Evolutionary conservation across 768 basidiomycete species (phyloP).

Genomic region (Dioszegia crocea): DNA sequence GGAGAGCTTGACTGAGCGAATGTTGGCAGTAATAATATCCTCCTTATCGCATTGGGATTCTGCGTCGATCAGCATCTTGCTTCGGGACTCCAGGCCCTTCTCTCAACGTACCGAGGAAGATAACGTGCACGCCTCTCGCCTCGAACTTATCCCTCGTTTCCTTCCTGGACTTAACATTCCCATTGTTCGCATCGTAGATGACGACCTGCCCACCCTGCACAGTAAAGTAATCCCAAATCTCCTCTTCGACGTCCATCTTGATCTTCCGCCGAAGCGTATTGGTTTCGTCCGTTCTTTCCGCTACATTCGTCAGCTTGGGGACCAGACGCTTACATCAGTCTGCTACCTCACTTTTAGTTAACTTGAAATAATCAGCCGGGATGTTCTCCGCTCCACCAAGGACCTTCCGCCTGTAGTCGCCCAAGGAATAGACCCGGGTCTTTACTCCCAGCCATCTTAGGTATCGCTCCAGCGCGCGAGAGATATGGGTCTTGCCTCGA

Average conservation of each 20-base stretch:
- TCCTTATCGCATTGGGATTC: slow-evolving; percentile 88
- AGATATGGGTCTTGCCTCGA: slow-evolving; percentile 94
- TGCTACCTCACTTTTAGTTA: slow-evolving; percentile 50
- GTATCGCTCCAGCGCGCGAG: slow-evolving; percentile 91
- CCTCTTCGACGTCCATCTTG: slow-evolving; percentile 76
- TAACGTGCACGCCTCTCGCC: slow-evolving; percentile 79
- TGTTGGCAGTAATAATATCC: slow-evolving; percentile 89
- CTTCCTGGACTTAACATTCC: slow-evolving; percentile 64
- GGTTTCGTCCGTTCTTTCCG: slow-evolving; percentile 66
- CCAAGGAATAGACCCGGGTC: slow-evolving; percentile 87
- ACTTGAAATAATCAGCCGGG: slow-evolving; percentile 86
- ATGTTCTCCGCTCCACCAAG: slow-evolving; percentile 82
- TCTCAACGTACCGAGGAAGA: slow-evolving; percentile 68
- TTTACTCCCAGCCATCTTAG: slow-evolving; percentile 97
- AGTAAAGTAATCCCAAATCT: slow-evolving; percentile 81
- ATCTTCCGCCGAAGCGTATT: slow-evolving; percentile 69
- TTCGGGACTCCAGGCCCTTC: too few species aligned
- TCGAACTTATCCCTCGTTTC: slow-evolving; percentile 79
- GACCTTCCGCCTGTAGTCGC: slow-evolving; percentile 86
- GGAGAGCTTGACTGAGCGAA: slow-evolving; percentile 93
- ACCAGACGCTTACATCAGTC: too few species aligned
- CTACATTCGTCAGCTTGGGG: background rate
- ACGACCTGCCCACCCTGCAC: slow-evolving; percentile 82
- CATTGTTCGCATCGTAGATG: slow-evolving; percentile 98
- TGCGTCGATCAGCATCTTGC: slow-evolving; percentile 44